phyloP scores from a whole-genome alignment of 768 basidiomycete species.

The Russula dissimulans region DNA sequence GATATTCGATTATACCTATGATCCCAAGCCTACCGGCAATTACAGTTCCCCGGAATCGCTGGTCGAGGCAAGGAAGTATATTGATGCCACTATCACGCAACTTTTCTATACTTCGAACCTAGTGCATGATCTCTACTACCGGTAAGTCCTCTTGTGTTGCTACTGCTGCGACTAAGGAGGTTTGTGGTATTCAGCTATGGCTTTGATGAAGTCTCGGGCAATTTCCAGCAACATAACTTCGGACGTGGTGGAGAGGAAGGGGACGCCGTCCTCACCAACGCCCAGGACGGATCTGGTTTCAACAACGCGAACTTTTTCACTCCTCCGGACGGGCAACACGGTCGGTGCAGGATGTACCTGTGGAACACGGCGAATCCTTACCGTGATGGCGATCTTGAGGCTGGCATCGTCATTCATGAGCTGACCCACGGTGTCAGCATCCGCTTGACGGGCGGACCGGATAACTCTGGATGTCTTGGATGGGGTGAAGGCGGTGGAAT shows the following conservation, averaged over 20 bases:
- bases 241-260: slow-evolving; percentile 78
- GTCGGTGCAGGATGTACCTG: slow-evolving; percentile 92
- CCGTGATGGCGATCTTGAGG: slow-evolving; percentile 92
- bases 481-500: slow-evolving; percentile 96
- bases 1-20: slow-evolving; percentile 66
- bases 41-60: slow-evolving; percentile 37
- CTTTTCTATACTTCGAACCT: slow-evolving; percentile 82
- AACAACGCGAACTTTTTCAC: slow-evolving; percentile 93
- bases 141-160: slow-evolving; percentile 28
- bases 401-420: slow-evolving; percentile 94
- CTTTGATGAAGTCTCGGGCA: slow-evolving; percentile 84
- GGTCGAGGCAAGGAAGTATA: slow-evolving; percentile 68
- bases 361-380: slow-evolving; percentile 90
- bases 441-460: slow-evolving; percentile 87
- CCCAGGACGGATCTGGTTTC: slow-evolving; percentile 90
- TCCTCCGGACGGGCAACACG: slow-evolving; percentile 74
- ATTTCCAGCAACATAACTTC: slow-evolving; percentile 99
- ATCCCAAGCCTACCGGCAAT: slow-evolving; percentile 47
- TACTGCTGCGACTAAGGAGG: background rate
- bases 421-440: slow-evolving; percentile 85
- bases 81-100: slow-evolving; percentile 81
- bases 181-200: slow-evolving; percentile 49
- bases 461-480: slow-evolving; percentile 86
- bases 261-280: slow-evolving; percentile 90
- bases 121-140: slow-evolving; percentile 76